A percentile compares a stretch with the other conserved stretches of the same genome.
These are phyloP conservation scores for Saccharomyces kudriavzevii DNA, from an alignment of 805 yeast genomes.

Conservation along the genomic window DNA sequence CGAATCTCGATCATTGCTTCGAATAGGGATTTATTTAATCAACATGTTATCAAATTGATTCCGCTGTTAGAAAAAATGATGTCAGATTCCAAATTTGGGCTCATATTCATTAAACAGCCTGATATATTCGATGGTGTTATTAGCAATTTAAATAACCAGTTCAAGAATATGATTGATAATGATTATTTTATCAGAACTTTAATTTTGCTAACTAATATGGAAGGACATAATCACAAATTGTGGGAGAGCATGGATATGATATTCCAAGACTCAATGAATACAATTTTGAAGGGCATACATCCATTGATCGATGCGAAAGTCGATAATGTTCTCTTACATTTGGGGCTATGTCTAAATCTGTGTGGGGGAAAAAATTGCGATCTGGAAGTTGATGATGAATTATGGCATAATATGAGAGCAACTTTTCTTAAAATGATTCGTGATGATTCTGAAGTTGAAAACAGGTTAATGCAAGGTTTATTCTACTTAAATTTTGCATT, in stretches of 20 bases:
- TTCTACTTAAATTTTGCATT: slow-evolving; percentile 13
- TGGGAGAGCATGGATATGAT: not conserved
- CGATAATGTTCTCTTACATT: slow-evolving; percentile 11
- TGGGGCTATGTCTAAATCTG: slow-evolving; percentile 16
- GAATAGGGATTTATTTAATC: not conserved
- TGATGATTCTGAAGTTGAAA: not conserved
- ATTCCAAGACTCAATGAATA: not conserved
- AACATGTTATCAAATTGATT: not conserved
- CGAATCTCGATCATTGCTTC: not conserved
- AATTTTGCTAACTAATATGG: slow-evolving; percentile 17
- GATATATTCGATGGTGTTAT: not conserved
- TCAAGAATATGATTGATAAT: not conserved
- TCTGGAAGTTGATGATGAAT: not conserved
- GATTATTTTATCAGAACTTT: not conserved
- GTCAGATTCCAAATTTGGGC: slow-evolving; percentile 4
- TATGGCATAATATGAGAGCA: not conserved
- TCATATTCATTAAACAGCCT: slow-evolving; percentile 6
- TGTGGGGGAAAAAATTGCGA: not conserved
- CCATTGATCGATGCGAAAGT: not conserved
- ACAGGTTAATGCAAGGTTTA: slow-evolving; percentile 7
- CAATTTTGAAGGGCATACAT: slow-evolving; percentile 2
- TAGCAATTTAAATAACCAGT: not conserved
- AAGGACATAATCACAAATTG: not conserved
- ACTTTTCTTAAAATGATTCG: not conserved
- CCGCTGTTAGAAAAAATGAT: not conserved